These are phyloP conservation scores for Diaporthe ampelina DNA, from an alignment of 2,329 filamentous ascomycete genomes.

Conservation along the genomic window DNA sequence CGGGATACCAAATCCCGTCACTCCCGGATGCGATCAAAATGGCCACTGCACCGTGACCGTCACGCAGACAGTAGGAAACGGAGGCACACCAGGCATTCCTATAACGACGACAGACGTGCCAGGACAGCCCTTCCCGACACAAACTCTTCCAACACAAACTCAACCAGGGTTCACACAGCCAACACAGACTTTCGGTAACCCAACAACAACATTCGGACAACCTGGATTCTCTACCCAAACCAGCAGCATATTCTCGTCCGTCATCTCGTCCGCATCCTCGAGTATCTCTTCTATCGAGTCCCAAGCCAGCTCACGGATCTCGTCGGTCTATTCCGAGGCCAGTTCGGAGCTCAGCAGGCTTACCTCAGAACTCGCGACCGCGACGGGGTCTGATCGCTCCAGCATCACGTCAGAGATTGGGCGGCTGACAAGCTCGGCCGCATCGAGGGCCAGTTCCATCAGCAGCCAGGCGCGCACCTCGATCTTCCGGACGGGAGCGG, in stretches of 20 bases:
- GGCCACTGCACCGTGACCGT: conserved; percentile 26
- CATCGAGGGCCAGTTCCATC: conserved; percentile 20
- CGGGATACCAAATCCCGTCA: not conserved
- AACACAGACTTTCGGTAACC: conserved; percentile 14
- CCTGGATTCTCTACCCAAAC: not conserved
- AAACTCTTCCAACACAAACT: not conserved
- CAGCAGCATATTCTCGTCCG: conserved; percentile 10
- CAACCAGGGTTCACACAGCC: not conserved
- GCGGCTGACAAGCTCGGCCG: conserved; percentile 12
- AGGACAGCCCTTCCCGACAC: not conserved
- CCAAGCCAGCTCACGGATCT: conserved; percentile 2
- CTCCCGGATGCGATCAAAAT: conserved; percentile 4
- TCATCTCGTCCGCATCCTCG: not conserved
- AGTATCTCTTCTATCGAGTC: conserved; percentile 1
- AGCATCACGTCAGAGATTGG: conserved; percentile 12
- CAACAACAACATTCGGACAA: not conserved
- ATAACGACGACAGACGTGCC: conserved; percentile 1
- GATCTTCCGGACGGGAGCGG: conserved; percentile 17
- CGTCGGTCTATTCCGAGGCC: not conserved
- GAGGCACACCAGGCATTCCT: not conserved
- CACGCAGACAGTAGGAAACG: conserved; percentile 1
- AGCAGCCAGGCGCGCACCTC: conserved; percentile 13
- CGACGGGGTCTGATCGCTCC: not conserved
- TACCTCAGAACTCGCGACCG: not conserved
- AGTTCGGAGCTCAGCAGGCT: conserved; percentile 13